Base-by-base conservation (phyloP, 202 grass and related monocot species). In the Zizania palustris region DNA sequence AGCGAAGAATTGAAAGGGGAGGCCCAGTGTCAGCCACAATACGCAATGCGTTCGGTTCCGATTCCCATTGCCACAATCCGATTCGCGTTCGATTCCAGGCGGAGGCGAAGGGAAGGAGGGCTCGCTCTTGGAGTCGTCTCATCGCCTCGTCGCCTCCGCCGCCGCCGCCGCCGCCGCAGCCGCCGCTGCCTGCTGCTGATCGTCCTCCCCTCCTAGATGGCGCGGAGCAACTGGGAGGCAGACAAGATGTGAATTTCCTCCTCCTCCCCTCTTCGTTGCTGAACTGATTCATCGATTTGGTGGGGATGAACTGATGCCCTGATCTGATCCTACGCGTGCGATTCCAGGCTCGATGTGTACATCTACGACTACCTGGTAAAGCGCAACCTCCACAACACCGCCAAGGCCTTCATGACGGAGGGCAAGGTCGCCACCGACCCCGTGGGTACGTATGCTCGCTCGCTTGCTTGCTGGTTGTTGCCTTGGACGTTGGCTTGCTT, bases 311-410 rank as follows among this genome's bases (percentile, higher is more conserved):
- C 15, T 3, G 0, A 14, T 61, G 6, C 14, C 11, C 15, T 28
- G 14, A 33, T 44, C 42, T n/a, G 22, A 67, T 64, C 12, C 8
- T 60, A 35, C 49, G 46, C 59, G 49, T 6, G 14, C 16, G 49
- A 53, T 53, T 37, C 73, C 60, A 99, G 96, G 96, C 89, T 99
- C 13, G 96, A 99, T 77, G 92, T 93, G 22, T 99, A 99, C 84
- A 99, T 99, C 66, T 88, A 99, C 40, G 96, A 95, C 68, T 99
- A 99, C 81, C 72, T 99, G 36, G 72, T 90, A 74, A 99, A 99
- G 84, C 83, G 89, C 81, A 93, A 99, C 77, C 78, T 99, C 43
- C 96, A 93, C 81, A 77, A 84, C 38, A 95, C 91, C 18, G 96
- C 96, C 2, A 95, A 95, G 78, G 87, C 96, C 70, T 99, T 99